A percentile compares a stretch with the other conserved stretches of the same genome.
phyloP scores from a whole-genome alignment of 1,139 yeast species.

The Magnusiomyces sp. region DNA sequence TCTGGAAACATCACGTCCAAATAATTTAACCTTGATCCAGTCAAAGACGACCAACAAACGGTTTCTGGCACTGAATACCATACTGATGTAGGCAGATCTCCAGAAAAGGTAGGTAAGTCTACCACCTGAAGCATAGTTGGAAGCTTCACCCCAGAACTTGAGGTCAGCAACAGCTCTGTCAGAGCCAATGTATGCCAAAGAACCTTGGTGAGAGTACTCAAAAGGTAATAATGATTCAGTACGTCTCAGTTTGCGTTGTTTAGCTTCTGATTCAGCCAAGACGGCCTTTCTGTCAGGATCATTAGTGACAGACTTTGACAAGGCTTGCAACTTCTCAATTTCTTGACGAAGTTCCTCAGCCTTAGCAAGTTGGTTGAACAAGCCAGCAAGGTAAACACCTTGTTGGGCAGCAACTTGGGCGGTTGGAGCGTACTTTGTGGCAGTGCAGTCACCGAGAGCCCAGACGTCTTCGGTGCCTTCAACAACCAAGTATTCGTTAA shows the following conservation, averaged over 20 bases:
- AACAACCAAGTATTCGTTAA: slow-evolving; percentile 73
- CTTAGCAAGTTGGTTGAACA: slow-evolving; percentile 60
- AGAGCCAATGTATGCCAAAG: slow-evolving; percentile 66
- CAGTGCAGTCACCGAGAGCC: slow-evolving; percentile 92
- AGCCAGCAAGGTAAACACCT: slow-evolving; percentile 70
- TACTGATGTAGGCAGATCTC: slow-evolving; percentile 88
- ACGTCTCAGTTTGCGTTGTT: slow-evolving; percentile 38
- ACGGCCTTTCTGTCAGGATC: slow-evolving; percentile 29
- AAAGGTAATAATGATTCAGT: slow-evolving; percentile 69
- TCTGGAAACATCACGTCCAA: slow-evolving; percentile 69
- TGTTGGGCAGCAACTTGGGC: slow-evolving; percentile 97
- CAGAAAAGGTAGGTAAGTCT: slow-evolving; percentile 82
- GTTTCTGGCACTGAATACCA: slow-evolving; percentile 86
- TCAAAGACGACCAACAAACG: slow-evolving; percentile 77
- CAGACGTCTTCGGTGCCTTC: slow-evolving; percentile 78
- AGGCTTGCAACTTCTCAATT: slow-evolving; percentile 34
- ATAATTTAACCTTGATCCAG: slow-evolving; percentile 78
- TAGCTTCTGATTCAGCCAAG: slow-evolving; percentile 32
- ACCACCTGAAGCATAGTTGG: slow-evolving; percentile 73
- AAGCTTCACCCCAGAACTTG: slow-evolving; percentile 69
- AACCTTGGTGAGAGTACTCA: slow-evolving; percentile 55
- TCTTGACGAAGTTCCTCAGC: slow-evolving; percentile 51
- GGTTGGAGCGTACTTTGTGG: slow-evolving; percentile 85
- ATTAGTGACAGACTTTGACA: slow-evolving; percentile 31
- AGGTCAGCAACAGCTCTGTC: slow-evolving; percentile 93